Evolutionary conservation across 495 filamentous ascomycete genomes (phyloP).

Genomic region (Cudoniella acicularis): DNA sequence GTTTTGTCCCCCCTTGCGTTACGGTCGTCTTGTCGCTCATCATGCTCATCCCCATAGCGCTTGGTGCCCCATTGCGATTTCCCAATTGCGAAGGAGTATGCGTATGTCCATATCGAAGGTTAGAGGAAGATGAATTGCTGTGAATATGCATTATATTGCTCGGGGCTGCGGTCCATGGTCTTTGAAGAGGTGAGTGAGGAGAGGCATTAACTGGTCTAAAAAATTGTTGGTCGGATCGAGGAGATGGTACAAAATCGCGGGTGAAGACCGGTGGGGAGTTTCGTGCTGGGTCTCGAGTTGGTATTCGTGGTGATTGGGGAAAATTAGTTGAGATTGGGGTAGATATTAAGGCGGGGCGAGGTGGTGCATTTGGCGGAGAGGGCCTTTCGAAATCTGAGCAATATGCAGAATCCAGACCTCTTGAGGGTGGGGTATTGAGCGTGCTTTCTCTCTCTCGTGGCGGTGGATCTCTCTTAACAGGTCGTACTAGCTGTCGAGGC

Average conservation of each 20-base stretch:
- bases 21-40: conserved; percentile 26
- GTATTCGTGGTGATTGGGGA: conserved; percentile 1
- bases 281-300: neutral
- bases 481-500: conserved; percentile 25
- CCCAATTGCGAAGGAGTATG: conserved; percentile 45
- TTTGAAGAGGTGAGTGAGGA: conserved; percentile 51
- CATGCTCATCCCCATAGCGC: conserved; percentile 46
- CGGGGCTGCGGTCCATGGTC: conserved; percentile 46
- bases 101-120: conserved; percentile 29
- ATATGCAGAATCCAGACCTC: conserved; percentile 48
- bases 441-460: conserved; percentile 9
- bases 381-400: conserved; percentile 46
- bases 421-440: conserved; percentile 27
- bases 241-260: conserved; percentile 40
- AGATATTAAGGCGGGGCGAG: neutral
- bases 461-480: conserved; percentile 10
- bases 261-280: conserved; percentile 18
- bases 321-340: conserved; percentile 2
- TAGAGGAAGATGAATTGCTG: conserved; percentile 24
- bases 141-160: conserved; percentile 20
- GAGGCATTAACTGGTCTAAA: conserved; percentile 51
- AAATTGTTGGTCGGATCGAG: conserved; percentile 47
- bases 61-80: conserved; percentile 14
- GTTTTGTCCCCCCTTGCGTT: conserved; percentile 28
- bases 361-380: conserved; percentile 1